Evolutionary conservation across 1,284 basidiomycete genomes (phyloP), one percentile per base, ranked within the genome.

Genomic region (Polyporus tsugae): DNA sequence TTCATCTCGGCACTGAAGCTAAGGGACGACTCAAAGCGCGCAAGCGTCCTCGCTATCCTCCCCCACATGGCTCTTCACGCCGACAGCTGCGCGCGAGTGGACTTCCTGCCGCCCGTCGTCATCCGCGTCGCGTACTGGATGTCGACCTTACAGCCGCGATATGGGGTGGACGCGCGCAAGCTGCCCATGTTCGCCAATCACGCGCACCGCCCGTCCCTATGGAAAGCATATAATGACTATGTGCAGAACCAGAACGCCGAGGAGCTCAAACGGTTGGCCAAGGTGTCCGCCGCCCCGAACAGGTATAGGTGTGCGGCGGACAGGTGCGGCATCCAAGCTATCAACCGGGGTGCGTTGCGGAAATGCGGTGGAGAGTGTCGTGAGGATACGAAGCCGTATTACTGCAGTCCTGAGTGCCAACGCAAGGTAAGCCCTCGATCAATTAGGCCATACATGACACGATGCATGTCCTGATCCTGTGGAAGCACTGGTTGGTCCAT

Each of bases 371-470:
- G 72, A 4, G 63, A 57, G 9, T 72, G 72, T 57, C 67, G 65
- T 1, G 60, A 19, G n/a, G 38, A 62, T 17, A 9, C 52, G 42
- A 73, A 73, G 58, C 68, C 70, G n/a, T 38, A 44, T 38, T 73
- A 73, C 33, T 73, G 72, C 44, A 70, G 66, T 42, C 25, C 17
- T 38, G n/a, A 70, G 15, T 72, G 69, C 33, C 67, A 69, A 41
- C 38, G 42, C 13, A 59, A 64, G 59, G 68, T 70, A 19, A 10
- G 64, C 29, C 13, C 15, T n/a, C 36, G 29, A 2, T 15, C 13
- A 2, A 13, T 22, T n/a, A 7, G 9, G 13, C 11, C 29, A 10
- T 6, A 19, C n/a, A 4, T n/a, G 22, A 11, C n/a, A 22, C 13
- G 13, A 2, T 33, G 29, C 35, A 15, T 46, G 11, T 49, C 9